Evolutionary conservation across 345 rosid species (phyloP).

Genomic region (Brassica rapa): DNA sequence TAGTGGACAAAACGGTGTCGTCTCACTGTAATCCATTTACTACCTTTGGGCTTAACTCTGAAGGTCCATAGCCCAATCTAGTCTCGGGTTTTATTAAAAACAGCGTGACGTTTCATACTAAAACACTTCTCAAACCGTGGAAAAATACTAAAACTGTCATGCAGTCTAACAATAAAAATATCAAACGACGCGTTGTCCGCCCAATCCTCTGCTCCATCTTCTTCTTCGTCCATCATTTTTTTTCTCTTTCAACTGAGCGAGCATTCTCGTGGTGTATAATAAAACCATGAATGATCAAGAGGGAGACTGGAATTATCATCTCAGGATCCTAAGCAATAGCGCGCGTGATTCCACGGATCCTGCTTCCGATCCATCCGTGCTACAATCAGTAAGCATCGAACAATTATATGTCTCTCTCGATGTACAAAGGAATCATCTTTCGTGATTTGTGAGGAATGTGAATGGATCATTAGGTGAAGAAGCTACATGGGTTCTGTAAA

Average conservation of each 20-base stretch:
- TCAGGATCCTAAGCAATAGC: conserved; percentile 66
- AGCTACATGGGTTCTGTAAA: conserved; percentile 68
- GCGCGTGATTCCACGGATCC: conserved; percentile 83
- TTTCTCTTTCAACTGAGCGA: not conserved
- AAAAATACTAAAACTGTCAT: not conserved
- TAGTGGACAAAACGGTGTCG: not conserved
- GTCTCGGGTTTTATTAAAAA: not conserved
- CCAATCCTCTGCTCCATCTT: not conserved
- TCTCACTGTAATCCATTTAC: not conserved
- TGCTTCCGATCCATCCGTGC: conserved; percentile 77
- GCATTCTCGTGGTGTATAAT: not conserved
- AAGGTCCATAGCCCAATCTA: not conserved
- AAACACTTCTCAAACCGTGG: not conserved
- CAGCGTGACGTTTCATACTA: not conserved
- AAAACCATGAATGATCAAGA: conserved; percentile 51
- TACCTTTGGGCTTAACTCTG: no score
- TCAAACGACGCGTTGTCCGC: not conserved
- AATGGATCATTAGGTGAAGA: conserved; percentile 57
- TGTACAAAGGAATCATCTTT: not conserved
- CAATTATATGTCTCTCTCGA: not conserved
- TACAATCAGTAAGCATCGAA: conserved; percentile 57
- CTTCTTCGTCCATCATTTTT: conserved; percentile 5
- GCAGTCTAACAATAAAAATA: not conserved
- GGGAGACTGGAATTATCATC: conserved; percentile 75
- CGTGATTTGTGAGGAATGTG: conserved; percentile 7